phyloP scores from a whole-genome alignment of 495 filamentous ascomycete species.

The Aspergillus steynii region DNA sequence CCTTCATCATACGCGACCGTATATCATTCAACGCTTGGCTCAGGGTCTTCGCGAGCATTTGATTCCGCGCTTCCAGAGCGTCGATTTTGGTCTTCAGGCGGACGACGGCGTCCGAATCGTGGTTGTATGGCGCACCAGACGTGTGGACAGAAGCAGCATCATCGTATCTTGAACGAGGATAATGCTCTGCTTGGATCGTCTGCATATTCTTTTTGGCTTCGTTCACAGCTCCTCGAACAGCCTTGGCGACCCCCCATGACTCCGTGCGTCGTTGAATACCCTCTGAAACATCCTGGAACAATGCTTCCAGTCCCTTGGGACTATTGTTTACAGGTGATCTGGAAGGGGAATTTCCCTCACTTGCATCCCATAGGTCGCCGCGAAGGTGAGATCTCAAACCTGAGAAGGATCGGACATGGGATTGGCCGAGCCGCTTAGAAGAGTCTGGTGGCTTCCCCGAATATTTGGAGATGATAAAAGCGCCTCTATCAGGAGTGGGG shows the following conservation, averaged over 20 bases:
- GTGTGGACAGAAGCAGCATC: conserved; percentile 7
- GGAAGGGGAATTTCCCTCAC: conserved; percentile 33
- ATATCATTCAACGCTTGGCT: conserved; percentile 70
- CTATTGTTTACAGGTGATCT: conserved; percentile 58
- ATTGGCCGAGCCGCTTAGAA: conserved; percentile 32
- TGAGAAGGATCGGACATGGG: conserved; percentile 25
- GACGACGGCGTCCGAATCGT: conserved; percentile 4
- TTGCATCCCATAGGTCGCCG: conserved; percentile 33
- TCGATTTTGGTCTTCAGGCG: conserved; percentile 38
- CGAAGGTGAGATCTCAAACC: conserved; percentile 34
- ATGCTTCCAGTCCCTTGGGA: conserved; percentile 66
- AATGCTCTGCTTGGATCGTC: conserved; percentile 53
- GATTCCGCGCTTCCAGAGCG: conserved; percentile 67
- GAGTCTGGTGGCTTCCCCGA: conserved; percentile 63
- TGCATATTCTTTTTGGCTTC: conserved; percentile 78
- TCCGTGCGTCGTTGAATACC: conserved; percentile 81
- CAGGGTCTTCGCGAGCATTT: conserved; percentile 69
- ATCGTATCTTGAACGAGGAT: conserved; percentile 20
- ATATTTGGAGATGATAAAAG: conserved; percentile 78
- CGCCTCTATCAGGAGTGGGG: conserved; percentile 68
- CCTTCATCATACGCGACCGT: conserved; percentile 43
- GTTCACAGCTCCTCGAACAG: conserved; percentile 82
- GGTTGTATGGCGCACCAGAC: conserved; percentile 10
- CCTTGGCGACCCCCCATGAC: conserved; percentile 84
- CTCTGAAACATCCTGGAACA: conserved; percentile 85